Evolutionary conservation across 164 flowering plant species (phyloP).

Genomic region (Dillenia turbinata): DNA sequence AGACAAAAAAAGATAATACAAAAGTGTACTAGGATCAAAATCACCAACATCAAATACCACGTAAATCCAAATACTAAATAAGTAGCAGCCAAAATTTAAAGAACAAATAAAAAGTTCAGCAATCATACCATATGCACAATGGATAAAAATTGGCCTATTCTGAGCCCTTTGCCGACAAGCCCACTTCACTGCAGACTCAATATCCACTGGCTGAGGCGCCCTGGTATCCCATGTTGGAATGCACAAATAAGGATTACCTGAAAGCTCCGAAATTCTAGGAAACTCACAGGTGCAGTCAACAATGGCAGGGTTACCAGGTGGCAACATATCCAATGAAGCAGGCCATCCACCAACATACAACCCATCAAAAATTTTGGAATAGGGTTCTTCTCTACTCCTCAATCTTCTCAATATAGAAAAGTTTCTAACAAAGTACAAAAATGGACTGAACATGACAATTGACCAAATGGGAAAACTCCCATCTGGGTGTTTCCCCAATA

Average conservation of each 20-base stretch:
- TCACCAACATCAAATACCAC: not conserved
- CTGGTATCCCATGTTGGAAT: slow-evolving; percentile 92
- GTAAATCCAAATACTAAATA: not conserved
- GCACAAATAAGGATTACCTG: slow-evolving; percentile 52
- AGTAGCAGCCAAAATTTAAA: not conserved
- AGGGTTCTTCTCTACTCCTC: slow-evolving; percentile 54
- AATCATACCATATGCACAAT: slow-evolving; percentile 79
- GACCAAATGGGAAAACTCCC: slow-evolving; percentile 82
- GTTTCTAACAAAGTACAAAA: slow-evolving; percentile 45
- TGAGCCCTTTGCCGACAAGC: slow-evolving; percentile 71
- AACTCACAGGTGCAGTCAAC: slow-evolving; percentile 90
- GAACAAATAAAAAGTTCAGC: not conserved
- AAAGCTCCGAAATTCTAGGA: slow-evolving; percentile 43
- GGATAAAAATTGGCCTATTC: slow-evolving; percentile 60
- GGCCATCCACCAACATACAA: slow-evolving; percentile 96
- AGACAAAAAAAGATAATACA: too few relatives aligned
- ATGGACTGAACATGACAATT: slow-evolving; percentile 55
- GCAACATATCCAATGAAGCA: slow-evolving; percentile 40
- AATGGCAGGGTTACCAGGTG: slow-evolving; percentile 78
- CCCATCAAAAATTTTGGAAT: slow-evolving; percentile 61
- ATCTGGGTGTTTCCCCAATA: slow-evolving; percentile 68
- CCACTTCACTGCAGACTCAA: slow-evolving; percentile 84
- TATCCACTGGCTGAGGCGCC: slow-evolving; percentile 59
- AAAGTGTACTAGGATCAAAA: not conserved
- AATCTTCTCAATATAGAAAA: slow-evolving; percentile 48